Evolutionary conservation across 441 rosid species (phyloP), one percentile per base, ranked within the genome.

Genomic region (Aleurites moluccanus): DNA sequence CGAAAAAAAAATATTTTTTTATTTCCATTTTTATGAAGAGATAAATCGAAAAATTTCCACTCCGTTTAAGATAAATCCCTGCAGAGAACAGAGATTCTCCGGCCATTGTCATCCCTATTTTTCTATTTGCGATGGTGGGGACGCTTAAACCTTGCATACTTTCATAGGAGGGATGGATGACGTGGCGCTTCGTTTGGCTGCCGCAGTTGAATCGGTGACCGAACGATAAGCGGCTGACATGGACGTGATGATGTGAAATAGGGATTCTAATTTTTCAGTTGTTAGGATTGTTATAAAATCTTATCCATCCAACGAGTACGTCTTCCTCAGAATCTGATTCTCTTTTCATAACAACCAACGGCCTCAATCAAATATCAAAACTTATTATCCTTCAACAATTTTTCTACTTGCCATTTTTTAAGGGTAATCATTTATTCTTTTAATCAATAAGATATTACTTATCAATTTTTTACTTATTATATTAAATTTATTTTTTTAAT

Each of bases 151-250:
- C 80, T 80, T 82, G 81, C 73, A 75, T 72, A 15, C 57, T 65
- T 84, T 68, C 42, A 10, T 0, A 1, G 44, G 28, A 25, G 23
- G 28, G 18, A 2, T 3, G 0, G 8, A 33, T 78, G 81, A 72
- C 79, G 84, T 77, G 84, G 83, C 64, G 56, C 35, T 1, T 49
- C 68, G 27, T 45, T 63, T 64, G 68, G 74, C 42, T 35, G 64
- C 79, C 56, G 67, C n/a, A 42, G 20, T 33, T 33, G 8, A 0
- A 61, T 67, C 25, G 10, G 23, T 69, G 70, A 61, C 73, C 56
- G 86, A 67, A 77, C 66, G 81, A 80, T 79, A 75, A 78, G 64
- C 77, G 35, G 64, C 70, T 74, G 84, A 76, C 78, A 64, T 23
- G 72, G 77, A 74, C 21, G 67, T 18, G 15, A 45, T 30, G 78